Base-by-base conservation (phyloP, 176 grass and related monocot species). In the Eremochloa ophiuroides region DNA sequence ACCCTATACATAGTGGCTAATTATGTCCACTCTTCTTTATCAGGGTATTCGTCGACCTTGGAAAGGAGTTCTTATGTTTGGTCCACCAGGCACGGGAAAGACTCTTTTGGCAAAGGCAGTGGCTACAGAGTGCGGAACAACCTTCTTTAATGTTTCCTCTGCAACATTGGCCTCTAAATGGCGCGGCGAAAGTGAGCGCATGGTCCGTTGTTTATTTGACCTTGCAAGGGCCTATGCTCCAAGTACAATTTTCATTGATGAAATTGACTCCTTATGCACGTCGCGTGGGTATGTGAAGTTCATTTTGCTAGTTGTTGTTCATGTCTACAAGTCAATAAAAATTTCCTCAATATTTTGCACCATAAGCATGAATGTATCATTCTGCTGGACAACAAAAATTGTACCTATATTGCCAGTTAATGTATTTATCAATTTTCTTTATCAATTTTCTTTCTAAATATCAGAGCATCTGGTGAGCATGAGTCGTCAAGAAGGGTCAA, bases 41-140 rank as follows among this genome's bases (percentile, higher is more conserved):
- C 80, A 99, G 96, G 96, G 96, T 61, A 99, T 99, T 89, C 92
- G 96, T 42, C 88, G 96, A 76, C 96, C 96, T 76, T 99, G 96
- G 93, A 99, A 99, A 91, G 93, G 96, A 50, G 96, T 99, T 76
- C 92, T 99, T 69, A 99, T 99, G 96, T 99, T 99, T 86, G 93
- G 96, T 35, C 96, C 96, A 64, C 96, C 96, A 50, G 96, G 96
- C 80, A 99, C 96, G 29, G 96, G 96, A 77, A 99, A 99, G 68
- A 95, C 96, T 28, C 93, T 99, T 74, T 87, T 99, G 77, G 96
- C 96, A 34, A 99, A 99, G 88, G 96, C 96, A 71, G 96, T 99
- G 56, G 96, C 96, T 66, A 99, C 96, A 72, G 96, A 99, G 88
- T 99, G 96, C 78, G 96, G 96, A 31, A 99, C 96, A 40, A 99